Base-by-base conservation (phyloP, 257 asterid species). In the Salvia hispanica region DNA sequence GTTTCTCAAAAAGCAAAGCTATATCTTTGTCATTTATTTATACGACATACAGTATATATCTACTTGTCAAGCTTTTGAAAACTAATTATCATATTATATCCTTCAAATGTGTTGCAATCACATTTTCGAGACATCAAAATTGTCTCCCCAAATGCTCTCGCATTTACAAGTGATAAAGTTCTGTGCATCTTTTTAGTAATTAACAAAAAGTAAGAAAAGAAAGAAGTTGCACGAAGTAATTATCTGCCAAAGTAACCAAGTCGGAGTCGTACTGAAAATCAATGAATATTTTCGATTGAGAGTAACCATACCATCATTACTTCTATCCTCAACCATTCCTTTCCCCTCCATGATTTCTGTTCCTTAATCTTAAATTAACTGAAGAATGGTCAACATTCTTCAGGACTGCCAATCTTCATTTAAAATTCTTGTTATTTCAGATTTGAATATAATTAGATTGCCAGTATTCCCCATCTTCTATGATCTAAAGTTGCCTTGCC, bases 221-320 rank as follows among this genome's bases (percentile, higher is more conserved):
- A 36, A 42, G 62, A 52, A 63, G 37, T 71, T 64, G 40, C 44
- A 25, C n/a, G 9, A 47, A 14, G 60, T 72, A n/a, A 72, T 54
- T 15, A 67, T 70, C 40, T 71, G 60, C 61, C 18, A 8, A 40
- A 40, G 9, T 51, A 28, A 59, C 40, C 40, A 62, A 42, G 14
- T 25, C 31, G 31, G 31, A 25, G 31, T 37, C 42, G 40, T 31
- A 73, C 67, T 36, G 62, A 14, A 61, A 48, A n/a, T 51, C 10
- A 6, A 50, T 28, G 33, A 37, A 25, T 9, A 67, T 14, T 39
- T 10, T 11, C 36, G 55, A 8, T 67, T 28, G 14, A 58, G 44
- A 62, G n/a, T 36, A 18, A 51, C 53, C 45, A 57, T 44, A 15
- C 48, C 72, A 43, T 42, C 48, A 62, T 21, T 0, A 51, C 16